Percentiles rank a stretch among this genome's conserved stretches.
Conservation (phyloP, 1,284 basidiomycete species). For the Xanthoconium separans region DNA sequence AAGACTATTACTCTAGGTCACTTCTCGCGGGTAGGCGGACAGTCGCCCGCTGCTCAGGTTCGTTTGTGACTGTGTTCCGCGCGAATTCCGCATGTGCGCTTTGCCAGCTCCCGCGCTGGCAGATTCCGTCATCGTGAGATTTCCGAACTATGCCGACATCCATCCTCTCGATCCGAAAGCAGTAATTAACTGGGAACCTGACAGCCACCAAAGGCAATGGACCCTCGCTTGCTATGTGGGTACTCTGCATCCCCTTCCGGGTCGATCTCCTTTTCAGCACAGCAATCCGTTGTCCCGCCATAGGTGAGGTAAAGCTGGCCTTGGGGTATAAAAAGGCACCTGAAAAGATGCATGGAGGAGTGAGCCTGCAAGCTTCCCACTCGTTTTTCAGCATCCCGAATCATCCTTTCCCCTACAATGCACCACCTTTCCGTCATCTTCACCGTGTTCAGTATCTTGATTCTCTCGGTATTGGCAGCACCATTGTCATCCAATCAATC, state of each 20-base stretch:
- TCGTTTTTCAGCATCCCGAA: not conserved
- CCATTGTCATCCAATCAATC: constrained; percentile 40
- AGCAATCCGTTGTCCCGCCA: constrained; percentile 22
- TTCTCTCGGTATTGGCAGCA: constrained; percentile 43
- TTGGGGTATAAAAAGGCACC: constrained; percentile 26
- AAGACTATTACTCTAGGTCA: constrained; percentile 7
- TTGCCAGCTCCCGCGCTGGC: constrained; percentile 5
- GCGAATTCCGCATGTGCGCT: constrained; percentile 22
- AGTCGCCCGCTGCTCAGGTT: constrained; percentile 10
- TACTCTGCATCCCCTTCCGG: constrained; percentile 30
- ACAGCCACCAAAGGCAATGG: constrained; percentile 21
- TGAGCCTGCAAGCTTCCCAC: constrained; percentile 2
- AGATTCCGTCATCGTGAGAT: constrained; percentile 21
- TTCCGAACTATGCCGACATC: not conserved
- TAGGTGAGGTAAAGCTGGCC: constrained; percentile 32
- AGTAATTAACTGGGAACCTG: constrained; percentile 18
- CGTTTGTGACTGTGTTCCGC: constrained; percentile 12
- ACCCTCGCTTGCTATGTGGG: constrained; percentile 17
- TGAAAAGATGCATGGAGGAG: constrained; percentile 7
- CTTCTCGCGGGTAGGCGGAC: constrained; percentile 2
- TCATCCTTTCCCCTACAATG: constrained; percentile 11
- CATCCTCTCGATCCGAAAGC: constrained; percentile 12
- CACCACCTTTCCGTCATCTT: constrained; percentile 40
- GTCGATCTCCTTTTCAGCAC: constrained; percentile 26
- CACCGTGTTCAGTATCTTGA: constrained; percentile 42